Evolutionary conservation across 768 basidiomycete species (phyloP), one percentile per base, ranked within the genome.

Genomic region (Peribolospora baueri): DNA sequence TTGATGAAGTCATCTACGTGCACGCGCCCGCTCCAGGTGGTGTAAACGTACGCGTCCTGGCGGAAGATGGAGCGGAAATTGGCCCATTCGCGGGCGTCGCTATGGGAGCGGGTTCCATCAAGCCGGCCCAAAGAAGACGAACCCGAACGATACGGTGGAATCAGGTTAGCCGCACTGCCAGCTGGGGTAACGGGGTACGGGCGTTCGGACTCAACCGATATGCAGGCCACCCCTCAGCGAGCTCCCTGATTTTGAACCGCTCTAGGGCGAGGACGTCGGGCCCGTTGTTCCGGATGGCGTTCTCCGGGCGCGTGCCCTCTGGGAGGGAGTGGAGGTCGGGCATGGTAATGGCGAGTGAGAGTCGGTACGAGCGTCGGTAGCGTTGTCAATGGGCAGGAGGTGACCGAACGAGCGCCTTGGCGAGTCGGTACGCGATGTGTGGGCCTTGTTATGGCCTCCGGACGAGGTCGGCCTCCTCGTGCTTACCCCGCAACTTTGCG

Each of bases 161-260:
- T 25, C 25, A 25, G 25, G 1, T 25, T 25, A 25, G 25, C 25
- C 25, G 25, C 25, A 25, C 25, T 25, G 25, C 25, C 25, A 25
- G 25, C 25, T 25, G 25, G 25, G 25, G 25, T 1, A 25, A 25
- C 25, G 25, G 25, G 25, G 25, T 25, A 25, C 25, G 25, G 25
- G 25, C 25, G 25, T 25, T 1, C 25, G 25, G 25, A 25, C 25
- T 25, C 25, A 25, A 55, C 54, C 48, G 46, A 55, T 49, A 55
- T 48, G 50, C 43, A 14, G 54, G 54, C 54, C 54, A 55, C 50
- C 54, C 54, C 48, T 55, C 54, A n/a, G 54, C 54, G 42, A 55
- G 45, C 13, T 55, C 54, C 5, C 54, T 39, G 38, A 55, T 46
- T 41, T 55, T 55, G 41, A 14, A 55, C 8, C 54, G 48, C 39